These are phyloP conservation scores for Neoboletus magnificus DNA, from an alignment of 768 basidiomycete species.

Conservation along the genomic window DNA sequence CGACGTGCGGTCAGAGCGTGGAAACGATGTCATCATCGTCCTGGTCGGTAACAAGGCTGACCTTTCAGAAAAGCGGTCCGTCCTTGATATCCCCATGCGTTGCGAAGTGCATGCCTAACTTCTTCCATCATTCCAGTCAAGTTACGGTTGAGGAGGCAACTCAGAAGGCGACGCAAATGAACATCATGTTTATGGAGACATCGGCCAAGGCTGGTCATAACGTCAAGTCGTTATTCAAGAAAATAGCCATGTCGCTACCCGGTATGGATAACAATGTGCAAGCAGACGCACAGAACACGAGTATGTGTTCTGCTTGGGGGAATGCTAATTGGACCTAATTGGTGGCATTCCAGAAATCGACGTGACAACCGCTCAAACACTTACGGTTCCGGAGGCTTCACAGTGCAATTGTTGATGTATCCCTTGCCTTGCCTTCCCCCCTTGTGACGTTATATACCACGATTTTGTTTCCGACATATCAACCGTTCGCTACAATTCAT, in stretches of 20 bases:
- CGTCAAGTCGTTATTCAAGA: constrained; percentile 98
- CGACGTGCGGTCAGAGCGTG: constrained; percentile 95
- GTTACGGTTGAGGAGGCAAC: constrained; percentile 99
- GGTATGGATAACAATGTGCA: constrained; percentile 88
- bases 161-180: constrained; percentile 81
- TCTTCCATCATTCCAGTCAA: constrained; percentile 58
- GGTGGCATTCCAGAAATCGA: constrained; percentile 69
- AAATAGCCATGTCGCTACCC: constrained; percentile 97
- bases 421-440: background rate
- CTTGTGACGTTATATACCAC: constrained; percentile 26
- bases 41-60: constrained; percentile 99
- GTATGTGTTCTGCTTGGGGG: constrained; percentile 28
- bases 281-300: constrained; percentile 50
- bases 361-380: constrained; percentile 68
- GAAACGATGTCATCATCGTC: constrained; percentile 97
- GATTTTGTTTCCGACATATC: constrained; percentile 26
- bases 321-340: constrained; percentile 4
- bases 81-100: constrained; percentile 9
- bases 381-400: constrained; percentile 82
- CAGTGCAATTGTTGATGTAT: constrained; percentile 70
- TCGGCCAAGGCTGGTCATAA: constrained; percentile 99
- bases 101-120: constrained; percentile 1
- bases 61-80: constrained; percentile 94
- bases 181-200: constrained; percentile 99
- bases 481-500: constrained; percentile 14